A percentile compares a stretch with the other conserved stretches of the same genome.
These are phyloP conservation scores for Vitis rotundifolia DNA, from an alignment of 164 flowering plant species.

Conservation along the genomic window DNA sequence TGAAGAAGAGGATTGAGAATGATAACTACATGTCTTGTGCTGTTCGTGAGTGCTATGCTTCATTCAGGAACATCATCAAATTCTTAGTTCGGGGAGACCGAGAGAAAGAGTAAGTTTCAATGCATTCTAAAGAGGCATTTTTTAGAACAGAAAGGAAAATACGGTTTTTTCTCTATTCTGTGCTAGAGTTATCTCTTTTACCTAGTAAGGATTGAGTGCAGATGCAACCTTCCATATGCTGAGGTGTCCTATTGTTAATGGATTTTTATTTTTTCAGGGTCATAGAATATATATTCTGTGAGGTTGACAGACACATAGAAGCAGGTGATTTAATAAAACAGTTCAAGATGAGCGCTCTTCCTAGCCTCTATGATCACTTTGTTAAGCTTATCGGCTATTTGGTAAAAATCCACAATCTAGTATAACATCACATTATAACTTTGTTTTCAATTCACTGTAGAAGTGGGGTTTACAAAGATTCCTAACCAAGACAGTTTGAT, in stretches of 20 bases:
- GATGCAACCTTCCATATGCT: background rate
- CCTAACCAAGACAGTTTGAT: background rate
- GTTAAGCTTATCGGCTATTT: constrained; percentile 68
- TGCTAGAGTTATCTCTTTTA: too few relatives aligned
- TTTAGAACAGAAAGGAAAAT: too few relatives aligned
- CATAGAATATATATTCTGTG: constrained; percentile 56
- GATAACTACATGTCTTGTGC: constrained; percentile 87
- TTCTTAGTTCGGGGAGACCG: constrained; percentile 58
- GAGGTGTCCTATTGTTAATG: background rate
- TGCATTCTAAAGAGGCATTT: background rate
- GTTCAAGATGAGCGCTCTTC: constrained; percentile 80
- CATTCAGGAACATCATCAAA: constrained; percentile 67
- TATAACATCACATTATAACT: background rate
- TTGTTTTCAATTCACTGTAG: background rate
- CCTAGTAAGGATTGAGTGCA: too few relatives aligned
- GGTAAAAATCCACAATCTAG: constrained; percentile 36
- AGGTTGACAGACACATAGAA: constrained; percentile 66
- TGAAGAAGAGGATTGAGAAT: constrained; percentile 66
- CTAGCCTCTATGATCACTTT: constrained; percentile 69
- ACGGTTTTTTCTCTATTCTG: too few relatives aligned
- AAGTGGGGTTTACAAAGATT: background rate
- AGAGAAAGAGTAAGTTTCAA: constrained; percentile 59
- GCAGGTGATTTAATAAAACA: constrained; percentile 49
- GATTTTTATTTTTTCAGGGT: constrained; percentile 48
- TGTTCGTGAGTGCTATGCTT: constrained; percentile 84